Evolutionary conservation across 2,329 filamentous ascomycete species (phyloP).

Genomic region (Dactylellina haptotyla): DNA sequence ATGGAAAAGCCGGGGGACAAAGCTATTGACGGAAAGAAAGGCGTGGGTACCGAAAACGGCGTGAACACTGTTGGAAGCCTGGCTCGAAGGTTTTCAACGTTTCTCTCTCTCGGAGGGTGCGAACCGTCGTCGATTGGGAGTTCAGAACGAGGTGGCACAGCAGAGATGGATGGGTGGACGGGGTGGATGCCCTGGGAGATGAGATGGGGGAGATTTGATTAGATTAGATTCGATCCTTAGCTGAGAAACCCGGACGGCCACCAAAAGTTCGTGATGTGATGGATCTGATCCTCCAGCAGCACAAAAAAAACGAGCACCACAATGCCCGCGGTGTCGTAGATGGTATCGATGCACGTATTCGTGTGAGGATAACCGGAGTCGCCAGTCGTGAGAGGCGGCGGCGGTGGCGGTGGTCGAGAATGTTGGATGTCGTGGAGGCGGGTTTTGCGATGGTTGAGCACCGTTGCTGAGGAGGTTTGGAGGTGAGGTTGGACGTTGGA

Average conservation of each 20-base stretch:
- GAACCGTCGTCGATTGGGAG: not conserved
- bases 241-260: not conserved
- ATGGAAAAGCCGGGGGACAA: not conserved
- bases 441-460: constrained; percentile 1
- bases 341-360: no score
- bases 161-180: no score
- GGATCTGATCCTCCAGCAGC: not conserved
- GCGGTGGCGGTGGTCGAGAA: not conserved
- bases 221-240: constrained; percentile 34
- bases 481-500: not conserved
- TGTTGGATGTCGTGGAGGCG: constrained; percentile 1
- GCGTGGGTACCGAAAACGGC: not conserved
- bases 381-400: constrained; percentile 1
- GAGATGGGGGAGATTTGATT: constrained; percentile 15
- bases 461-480: not conserved
- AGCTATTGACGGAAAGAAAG: constrained; percentile 2
- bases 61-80: not conserved
- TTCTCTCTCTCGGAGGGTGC: constrained; percentile 3
- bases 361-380: not conserved
- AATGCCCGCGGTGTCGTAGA: no score
- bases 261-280: not conserved
- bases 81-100: no score
- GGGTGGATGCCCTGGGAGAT: no score
- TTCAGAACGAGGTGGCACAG: constrained; percentile 10
- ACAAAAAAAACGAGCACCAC: not conserved